phyloP scores from a whole-genome alignment of 768 basidiomycete species.

The Boletus sensibilis region DNA sequence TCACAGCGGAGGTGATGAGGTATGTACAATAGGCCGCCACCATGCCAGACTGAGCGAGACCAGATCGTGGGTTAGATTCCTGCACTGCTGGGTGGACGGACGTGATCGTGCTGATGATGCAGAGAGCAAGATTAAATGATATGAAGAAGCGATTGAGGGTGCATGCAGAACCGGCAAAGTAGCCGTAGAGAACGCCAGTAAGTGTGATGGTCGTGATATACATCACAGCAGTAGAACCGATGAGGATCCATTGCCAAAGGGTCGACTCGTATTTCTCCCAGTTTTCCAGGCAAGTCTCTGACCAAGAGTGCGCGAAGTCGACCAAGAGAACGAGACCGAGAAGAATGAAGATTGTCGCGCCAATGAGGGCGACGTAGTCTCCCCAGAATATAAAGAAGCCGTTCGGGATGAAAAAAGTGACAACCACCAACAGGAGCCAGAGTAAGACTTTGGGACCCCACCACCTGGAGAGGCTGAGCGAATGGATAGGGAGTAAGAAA shows the following conservation, averaged over 20 bases:
- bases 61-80: conserved; percentile 90
- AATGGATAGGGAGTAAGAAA: conserved; percentile 2
- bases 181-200: conserved; percentile 86
- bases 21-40: conserved; percentile 98
- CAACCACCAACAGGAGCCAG: conserved; percentile 78
- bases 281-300: conserved; percentile 92
- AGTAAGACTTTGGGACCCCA: conserved; percentile 96
- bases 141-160: conserved; percentile 97
- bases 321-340: conserved; percentile 96
- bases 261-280: conserved; percentile 89
- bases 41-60: conserved; percentile 93
- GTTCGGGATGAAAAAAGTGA: conserved; percentile 95
- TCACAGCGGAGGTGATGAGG: conserved; percentile 89
- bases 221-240: conserved; percentile 88
- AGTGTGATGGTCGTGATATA: conserved; percentile 82
- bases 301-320: conserved; percentile 99
- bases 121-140: conserved; percentile 85
- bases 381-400: conserved; percentile 99
- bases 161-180: conserved; percentile 86
- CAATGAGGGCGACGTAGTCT: conserved; percentile 87
- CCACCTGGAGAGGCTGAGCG: conserved; percentile 58
- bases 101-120: conserved; percentile 74
- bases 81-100: conserved; percentile 86
- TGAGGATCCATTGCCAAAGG: conserved; percentile 94
- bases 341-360: conserved; percentile 92